phyloP scores from a whole-genome alignment of 257 asterid species.

The Gardenia jasminoides region DNA sequence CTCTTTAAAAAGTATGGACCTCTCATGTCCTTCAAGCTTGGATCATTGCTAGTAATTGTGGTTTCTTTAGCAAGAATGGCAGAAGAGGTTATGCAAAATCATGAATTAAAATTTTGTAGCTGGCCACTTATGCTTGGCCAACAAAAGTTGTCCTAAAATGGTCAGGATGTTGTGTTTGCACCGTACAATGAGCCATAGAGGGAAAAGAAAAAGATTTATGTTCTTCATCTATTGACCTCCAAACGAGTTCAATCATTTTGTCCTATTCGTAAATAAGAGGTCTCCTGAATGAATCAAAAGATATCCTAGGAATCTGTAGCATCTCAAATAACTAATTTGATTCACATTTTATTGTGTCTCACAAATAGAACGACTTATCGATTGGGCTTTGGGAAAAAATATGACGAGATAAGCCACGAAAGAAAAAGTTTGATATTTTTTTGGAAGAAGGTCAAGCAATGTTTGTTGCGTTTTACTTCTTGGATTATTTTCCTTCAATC shows the following conservation, averaged over 20 bases:
- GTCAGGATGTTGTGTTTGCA: conserved; percentile 19
- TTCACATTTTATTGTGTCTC: too few species aligned
- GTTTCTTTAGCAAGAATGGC: conserved; percentile 7
- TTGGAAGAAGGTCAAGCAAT: not conserved
- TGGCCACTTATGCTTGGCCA: not conserved
- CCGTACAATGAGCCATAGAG: conserved; percentile 26
- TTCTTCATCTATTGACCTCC: conserved; percentile 24
- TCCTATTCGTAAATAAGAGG: not conserved
- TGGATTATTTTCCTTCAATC: not conserved
- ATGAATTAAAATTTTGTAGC: not conserved
- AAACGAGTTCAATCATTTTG: not conserved
- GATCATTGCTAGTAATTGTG: not conserved
- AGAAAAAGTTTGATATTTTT: not conserved
- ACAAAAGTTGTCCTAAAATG: not conserved
- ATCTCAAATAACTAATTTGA: not conserved
- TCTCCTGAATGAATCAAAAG: not conserved
- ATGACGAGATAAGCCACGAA: not conserved
- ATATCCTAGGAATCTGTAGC: too few species aligned
- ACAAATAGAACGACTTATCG: too few species aligned
- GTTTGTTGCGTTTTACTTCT: not conserved
- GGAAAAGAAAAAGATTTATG: conserved; percentile 4
- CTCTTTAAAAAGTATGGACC: too few species aligned
- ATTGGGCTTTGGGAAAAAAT: too few species aligned
- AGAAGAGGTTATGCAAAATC: conserved; percentile 9
- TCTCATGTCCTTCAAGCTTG: not conserved